Evolutionary conservation across 108 stramenopile genomes (phyloP), one percentile per base, ranked within the genome.

Genomic region (Discostella stelligeroides): DNA sequence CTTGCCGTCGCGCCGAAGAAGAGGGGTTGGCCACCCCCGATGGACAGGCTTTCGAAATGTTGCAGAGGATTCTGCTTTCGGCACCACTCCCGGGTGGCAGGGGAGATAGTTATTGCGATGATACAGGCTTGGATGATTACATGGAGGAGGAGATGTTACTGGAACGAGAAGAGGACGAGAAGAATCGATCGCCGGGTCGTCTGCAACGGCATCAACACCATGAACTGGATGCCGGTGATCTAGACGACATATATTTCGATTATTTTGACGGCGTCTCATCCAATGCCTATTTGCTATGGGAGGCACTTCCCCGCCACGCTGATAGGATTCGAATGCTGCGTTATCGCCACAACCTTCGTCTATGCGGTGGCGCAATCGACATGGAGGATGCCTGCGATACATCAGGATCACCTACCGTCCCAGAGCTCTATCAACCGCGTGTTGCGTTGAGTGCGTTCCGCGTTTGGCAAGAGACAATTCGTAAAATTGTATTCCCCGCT

Each of bases 31-130:
- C 76, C 17, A 68, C 63, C 21, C 66, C 81, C 45, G 87, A 90
- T 55, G 70, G 76, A 51, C 79, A 88, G 27, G 88, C 85, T 24
- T 92, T 89, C 55, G 28, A 29, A 45, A 76, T 75, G 10, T 51
- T 93, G 46, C 72, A 71, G 39, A 83, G 60, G 10, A 71, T 94
- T 11, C 63, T 94, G 49, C 46, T 87, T 11, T 77, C 79, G 27
- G 92, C 90, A 14, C 92, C 92, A 9, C 59, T 94, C 20, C 90
- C 92, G 1, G 92, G 92, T 15, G 90, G 88, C 5, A 75, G 87
- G 21, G 84, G 72, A 10, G 85, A 88, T 43, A 54, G 39, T 13
- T 63, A 63, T 56, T 63, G 54, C 14, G 76, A 76, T 67, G 87
- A 89, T 80, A 73, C 63, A 0, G 81, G 74, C 11, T 41, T 74